Conservation (phyloP, 257 asterid species). For the Echium plantagineum region DNA sequence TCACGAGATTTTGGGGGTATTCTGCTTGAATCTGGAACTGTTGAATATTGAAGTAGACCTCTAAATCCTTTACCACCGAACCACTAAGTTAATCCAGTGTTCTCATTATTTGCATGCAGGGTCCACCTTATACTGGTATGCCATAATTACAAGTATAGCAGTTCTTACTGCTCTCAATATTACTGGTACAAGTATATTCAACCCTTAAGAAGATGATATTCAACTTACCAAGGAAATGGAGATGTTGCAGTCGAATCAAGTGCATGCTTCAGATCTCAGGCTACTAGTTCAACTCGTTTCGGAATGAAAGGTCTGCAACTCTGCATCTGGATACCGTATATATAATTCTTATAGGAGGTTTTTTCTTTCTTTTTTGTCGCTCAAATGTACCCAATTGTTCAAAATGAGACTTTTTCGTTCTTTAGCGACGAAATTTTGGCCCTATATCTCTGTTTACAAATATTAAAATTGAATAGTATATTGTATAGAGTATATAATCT, state of each 20-base stretch:
- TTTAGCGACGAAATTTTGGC: too few relatives aligned
- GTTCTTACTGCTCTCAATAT: slow-evolving; percentile 63
- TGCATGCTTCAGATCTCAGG: background rate
- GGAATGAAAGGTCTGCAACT: too few relatives aligned
- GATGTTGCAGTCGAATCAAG: background rate
- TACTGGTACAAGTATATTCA: slow-evolving; percentile 67
- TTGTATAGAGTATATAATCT: too few relatives aligned
- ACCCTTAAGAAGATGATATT: slow-evolving; percentile 45
- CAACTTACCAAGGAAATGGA: background rate
- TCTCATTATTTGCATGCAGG: slow-evolving; percentile 41
- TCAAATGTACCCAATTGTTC: too few relatives aligned
- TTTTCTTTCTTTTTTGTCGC: too few relatives aligned
- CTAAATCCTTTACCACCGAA: background rate
- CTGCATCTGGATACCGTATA: too few relatives aligned
- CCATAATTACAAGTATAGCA: slow-evolving; percentile 58
- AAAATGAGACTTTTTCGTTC: too few relatives aligned
- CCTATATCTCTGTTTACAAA: too few relatives aligned
- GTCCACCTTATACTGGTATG: slow-evolving; percentile 60
- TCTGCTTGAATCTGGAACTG: background rate
- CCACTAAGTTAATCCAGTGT: background rate
- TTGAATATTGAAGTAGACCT: too few relatives aligned
- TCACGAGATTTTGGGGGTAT: slow-evolving; percentile 48
- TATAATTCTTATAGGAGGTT: too few relatives aligned
- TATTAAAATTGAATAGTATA: too few relatives aligned
- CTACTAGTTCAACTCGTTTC: too few relatives aligned